Evolutionary conservation across 805 yeast genomes (phyloP), one percentile per base, ranked within the genome.

Genomic region (Cyberlindnera euphorbiae): DNA sequence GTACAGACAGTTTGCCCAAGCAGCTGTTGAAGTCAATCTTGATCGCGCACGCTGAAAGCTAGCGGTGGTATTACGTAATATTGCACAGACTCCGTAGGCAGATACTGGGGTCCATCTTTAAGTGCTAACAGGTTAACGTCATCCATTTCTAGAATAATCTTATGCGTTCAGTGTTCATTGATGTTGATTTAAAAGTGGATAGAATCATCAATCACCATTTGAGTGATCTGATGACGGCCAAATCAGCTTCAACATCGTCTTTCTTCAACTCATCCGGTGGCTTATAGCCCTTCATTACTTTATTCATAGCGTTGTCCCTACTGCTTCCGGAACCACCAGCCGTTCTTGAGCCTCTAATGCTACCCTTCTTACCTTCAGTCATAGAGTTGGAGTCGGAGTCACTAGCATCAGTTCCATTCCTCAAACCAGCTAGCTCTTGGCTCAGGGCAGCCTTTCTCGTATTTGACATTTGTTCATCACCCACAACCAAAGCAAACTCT

Each of bases 181-280:
- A n/a, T n/a, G n/a, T n/a, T n/a, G n/a, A n/a, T n/a, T n/a, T n/a
- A n/a, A n/a, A n/a, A n/a, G n/a, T n/a, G n/a, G n/a, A n/a, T n/a
- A n/a, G n/a, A n/a, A n/a, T n/a, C n/a, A 11, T 21, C 11, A 11
- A 21, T 21, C 23, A 21, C 8, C 10, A 11, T 11, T 24, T 24
- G 14, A 12, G n/a, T 6, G 38, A 36, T 15, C 42, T 24, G 27
- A 49, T 29, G 8, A 45, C 8, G 6, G 39, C 35, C 19, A 59
- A 34, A 41, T 59, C 64, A 5, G 40, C 32, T 9, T 60, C 62
- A 21, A 60, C 45, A 31, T 58, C 64, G 4, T 39, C 50, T 2
- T 21, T 24, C 7, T 42, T 43, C 28, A 60, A 39, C 3, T 55
- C 56, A 28, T 42, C 48, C 6, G 66, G 66, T 5, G 52, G 32